Evolutionary conservation across 768 basidiomycete species (phyloP).

Genomic region (Amanita molliuscula): DNA sequence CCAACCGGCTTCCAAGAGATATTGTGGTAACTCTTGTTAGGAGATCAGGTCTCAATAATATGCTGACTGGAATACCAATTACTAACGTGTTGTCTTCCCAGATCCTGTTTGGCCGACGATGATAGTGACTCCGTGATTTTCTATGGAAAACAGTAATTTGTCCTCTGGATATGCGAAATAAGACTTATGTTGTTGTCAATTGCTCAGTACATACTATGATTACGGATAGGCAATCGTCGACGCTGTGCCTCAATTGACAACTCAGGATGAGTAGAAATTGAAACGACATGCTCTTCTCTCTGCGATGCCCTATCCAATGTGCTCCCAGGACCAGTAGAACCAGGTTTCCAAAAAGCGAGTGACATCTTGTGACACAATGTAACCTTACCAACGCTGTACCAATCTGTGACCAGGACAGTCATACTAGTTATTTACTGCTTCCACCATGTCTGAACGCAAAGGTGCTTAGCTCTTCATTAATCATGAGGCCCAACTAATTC

Average conservation of each 20-base stretch:
- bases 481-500: too few relatives aligned
- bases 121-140: constrained; percentile 75
- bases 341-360: constrained; percentile 85
- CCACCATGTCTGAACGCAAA: constrained; percentile 77
- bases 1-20: constrained; percentile 91
- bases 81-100: constrained; percentile 94
- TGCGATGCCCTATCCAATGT: constrained; percentile 77
- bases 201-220: constrained; percentile 52
- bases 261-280: constrained; percentile 40
- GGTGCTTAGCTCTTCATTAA: constrained; percentile 26
- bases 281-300: constrained; percentile 63
- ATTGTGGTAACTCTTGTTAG: constrained; percentile 83
- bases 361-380: constrained; percentile 28
- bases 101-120: constrained; percentile 95
- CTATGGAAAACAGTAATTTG: constrained; percentile 73
- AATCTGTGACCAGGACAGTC: too few relatives aligned
- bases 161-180: constrained; percentile 39
- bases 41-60: constrained; percentile 9
- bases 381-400: background rate
- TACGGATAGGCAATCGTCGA: constrained; percentile 80
- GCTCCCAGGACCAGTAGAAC: constrained; percentile 76
- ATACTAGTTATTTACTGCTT: too few relatives aligned
- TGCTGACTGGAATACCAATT: background rate
- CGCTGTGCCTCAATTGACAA: constrained; percentile 68
- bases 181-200: background rate